Base-by-base conservation (phyloP, 2,329 filamentous ascomycete species). In the Aureobasidium pullulans region DNA sequence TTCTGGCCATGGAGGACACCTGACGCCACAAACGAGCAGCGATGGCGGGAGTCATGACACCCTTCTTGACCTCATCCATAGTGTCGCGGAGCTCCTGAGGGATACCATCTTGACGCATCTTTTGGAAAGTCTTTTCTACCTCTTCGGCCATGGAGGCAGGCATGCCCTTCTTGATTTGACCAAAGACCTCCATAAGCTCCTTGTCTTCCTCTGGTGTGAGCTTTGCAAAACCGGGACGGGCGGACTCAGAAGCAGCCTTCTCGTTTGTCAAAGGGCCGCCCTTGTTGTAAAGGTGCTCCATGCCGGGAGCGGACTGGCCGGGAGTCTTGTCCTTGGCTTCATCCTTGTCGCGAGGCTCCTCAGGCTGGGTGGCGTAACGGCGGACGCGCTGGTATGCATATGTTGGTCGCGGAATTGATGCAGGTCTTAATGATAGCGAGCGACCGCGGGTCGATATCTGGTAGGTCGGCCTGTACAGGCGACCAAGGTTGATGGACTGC, bases 91-190 rank as follows among this genome's bases (percentile, higher is more conserved):
- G 74, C 68, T 90, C 89, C 23, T 75, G 67, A 1, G 90, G 89
- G 15, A 90, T 82, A 9, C 90, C 90, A 43, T 85, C 79, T 62
- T 79, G 78, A 73, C 85, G 84, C 62, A 93, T 79, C 31, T 80
- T 76, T 62, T 81, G 75, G n/a, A 88, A 73, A 8, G 85, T 78
- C 49, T 82, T 78, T 61, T 84, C 79, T 61, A 91, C 72, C 23
- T 80, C 75, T 53, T 82, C 73, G 40, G 78, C 77, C 72, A 89
- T 84, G n/a, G 79, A 78, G 58, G 79, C 76, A 7, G 87, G 86
- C 60, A 90, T 72, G 53, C 77, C 78, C 62, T 79, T 76, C 64
- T 82, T 82, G 61, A 88, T 72, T 62, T 78, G 77, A 2, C 70
- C 68, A 43, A 89, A 79, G 32, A 84, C 71, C 58, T 80, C 75